phyloP scores from a whole-genome alignment of 169 alveolate species.

The Theileria annulata region DNA sequence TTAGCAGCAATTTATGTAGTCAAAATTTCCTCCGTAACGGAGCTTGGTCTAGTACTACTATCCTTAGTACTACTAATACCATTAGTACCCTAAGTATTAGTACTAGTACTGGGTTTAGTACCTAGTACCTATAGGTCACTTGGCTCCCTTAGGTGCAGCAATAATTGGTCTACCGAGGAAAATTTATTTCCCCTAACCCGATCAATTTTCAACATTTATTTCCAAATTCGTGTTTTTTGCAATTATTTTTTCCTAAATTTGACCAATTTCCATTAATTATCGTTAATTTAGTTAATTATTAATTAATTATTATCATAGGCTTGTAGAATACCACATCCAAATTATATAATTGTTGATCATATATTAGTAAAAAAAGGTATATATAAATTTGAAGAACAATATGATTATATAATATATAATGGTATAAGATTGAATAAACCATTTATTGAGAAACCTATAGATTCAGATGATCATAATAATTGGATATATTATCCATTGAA shows the following conservation, averaged over 20 bases:
- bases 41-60: too few species aligned
- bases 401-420: slow-evolving; percentile 88
- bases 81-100: too few species aligned
- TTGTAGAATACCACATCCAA: slow-evolving; percentile 88
- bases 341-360: slow-evolving; percentile 84
- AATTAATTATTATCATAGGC: too few species aligned
- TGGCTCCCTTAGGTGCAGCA: slow-evolving; percentile 36
- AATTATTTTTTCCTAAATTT: background rate
- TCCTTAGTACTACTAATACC: too few species aligned
- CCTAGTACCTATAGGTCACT: too few species aligned
- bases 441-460: slow-evolving; percentile 94
- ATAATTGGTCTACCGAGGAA: slow-evolving; percentile 12
- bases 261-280: slow-evolving; percentile 56
- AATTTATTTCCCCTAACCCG: background rate
- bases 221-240: background rate
- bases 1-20: too few species aligned
- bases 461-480: slow-evolving; percentile 96
- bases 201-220: slow-evolving; percentile 49
- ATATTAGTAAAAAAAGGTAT: slow-evolving; percentile 79
- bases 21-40: too few species aligned
- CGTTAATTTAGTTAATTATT: too few species aligned
- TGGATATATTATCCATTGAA: slow-evolving; percentile 92
- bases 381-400: slow-evolving; percentile 84
- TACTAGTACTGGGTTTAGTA: too few species aligned
- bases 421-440: slow-evolving; percentile 92